Evolutionary conservation across 306 rosid species (phyloP).

Genomic region (Acacia confusa): DNA sequence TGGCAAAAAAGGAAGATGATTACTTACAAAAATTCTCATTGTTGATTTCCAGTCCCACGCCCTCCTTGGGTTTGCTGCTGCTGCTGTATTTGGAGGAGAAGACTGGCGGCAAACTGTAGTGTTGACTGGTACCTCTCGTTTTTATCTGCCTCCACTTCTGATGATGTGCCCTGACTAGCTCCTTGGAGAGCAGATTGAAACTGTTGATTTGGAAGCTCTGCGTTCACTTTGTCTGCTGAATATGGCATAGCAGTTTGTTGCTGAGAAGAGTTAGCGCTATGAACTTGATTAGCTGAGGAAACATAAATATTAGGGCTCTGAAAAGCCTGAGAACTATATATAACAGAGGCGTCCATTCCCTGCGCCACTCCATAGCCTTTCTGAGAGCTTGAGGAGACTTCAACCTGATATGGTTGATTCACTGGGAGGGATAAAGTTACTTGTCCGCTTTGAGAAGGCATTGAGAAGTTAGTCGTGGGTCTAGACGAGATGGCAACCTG

Average conservation of each 20-base stretch:
- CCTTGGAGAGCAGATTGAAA: conserved; percentile 62
- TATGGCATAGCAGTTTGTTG: conserved; percentile 51
- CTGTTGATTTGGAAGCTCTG: conserved; percentile 68
- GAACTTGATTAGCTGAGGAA: conserved; percentile 54
- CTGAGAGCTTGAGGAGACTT: conserved; percentile 51
- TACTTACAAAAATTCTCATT: conserved; percentile 66
- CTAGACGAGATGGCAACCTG: conserved; percentile 60
- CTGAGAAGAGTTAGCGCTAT: conserved; percentile 54
- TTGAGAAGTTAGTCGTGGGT: conserved; percentile 49
- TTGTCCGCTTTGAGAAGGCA: conserved; percentile 65
- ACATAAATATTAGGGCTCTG: conserved; percentile 55
- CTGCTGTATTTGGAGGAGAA: conserved; percentile 94
- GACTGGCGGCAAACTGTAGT: conserved; percentile 94
- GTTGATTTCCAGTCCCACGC: conserved; percentile 73
- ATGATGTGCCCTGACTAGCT: conserved; percentile 56
- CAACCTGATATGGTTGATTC: conserved; percentile 61
- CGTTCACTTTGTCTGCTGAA: conserved; percentile 53
- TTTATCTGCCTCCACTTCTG: conserved; percentile 88
- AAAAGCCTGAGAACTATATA: conserved; percentile 58
- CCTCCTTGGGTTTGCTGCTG: conserved; percentile 64
- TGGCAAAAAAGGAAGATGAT: not conserved
- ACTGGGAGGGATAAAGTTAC: conserved; percentile 45
- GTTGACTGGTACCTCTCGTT: conserved; percentile 83
- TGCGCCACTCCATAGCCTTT: conserved; percentile 55
- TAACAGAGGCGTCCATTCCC: conserved; percentile 63